Evolutionary conservation across 108 stramenopile genomes (phyloP).

Genomic region (Cyclotella choctawhatcheeana): DNA sequence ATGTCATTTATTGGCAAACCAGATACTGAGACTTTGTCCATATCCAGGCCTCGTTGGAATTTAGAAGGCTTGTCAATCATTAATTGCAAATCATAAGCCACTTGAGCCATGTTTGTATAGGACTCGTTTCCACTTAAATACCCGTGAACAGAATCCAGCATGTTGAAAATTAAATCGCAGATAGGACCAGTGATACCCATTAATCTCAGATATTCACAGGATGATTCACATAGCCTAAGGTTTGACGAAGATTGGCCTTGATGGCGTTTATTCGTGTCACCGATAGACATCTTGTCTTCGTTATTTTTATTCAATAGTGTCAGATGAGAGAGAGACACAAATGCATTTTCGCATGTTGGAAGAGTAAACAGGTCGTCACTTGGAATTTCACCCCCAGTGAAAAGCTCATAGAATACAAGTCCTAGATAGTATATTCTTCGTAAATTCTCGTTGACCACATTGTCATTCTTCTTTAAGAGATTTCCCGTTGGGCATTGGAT

Average conservation of each 20-base stretch:
- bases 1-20: background rate
- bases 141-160: background rate
- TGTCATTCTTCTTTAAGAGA: background rate
- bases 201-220: background rate
- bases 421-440: constrained; percentile 5
- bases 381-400: background rate
- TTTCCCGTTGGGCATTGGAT: background rate
- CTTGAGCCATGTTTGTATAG: background rate
- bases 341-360: background rate
- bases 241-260: background rate
- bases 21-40: background rate
- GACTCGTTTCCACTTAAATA: background rate
- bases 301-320: background rate
- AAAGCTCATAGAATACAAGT: background rate
- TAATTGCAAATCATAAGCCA: background rate
- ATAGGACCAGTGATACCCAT: background rate
- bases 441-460: background rate
- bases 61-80: constrained; percentile 1
- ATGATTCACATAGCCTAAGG: background rate
- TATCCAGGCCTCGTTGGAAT: background rate
- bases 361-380: background rate
- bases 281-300: background rate
- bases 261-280: background rate
- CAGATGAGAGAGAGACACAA: background rate
- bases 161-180: constrained; percentile 4